Evolutionary conservation across 1,284 basidiomycete species (phyloP).

Genomic region (Irpex sp.): DNA sequence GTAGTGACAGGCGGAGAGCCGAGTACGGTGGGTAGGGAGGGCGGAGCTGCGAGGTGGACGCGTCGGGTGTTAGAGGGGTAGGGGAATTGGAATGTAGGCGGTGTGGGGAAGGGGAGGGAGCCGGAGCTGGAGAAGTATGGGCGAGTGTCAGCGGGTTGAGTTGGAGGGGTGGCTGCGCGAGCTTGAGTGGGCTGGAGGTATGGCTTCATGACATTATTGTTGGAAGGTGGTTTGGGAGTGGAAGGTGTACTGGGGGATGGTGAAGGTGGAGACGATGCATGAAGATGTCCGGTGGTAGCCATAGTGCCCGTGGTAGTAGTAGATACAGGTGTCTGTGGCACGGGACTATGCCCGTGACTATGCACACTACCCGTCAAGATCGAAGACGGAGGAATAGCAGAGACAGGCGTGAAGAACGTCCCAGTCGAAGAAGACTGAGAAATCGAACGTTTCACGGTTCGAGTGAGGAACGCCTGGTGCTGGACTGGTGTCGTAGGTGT

Average conservation of each 20-base stretch:
- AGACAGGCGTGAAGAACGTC: constrained; percentile 24
- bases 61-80: constrained; percentile 25
- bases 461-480: constrained; percentile 43
- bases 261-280: background rate
- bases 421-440: constrained; percentile 57
- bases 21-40: constrained; percentile 24
- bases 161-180: constrained; percentile 38
- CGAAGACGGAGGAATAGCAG: background rate
- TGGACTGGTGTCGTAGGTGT: background rate
- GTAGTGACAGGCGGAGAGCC: constrained; percentile 19
- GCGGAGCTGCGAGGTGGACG: constrained; percentile 26
- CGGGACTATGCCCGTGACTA: background rate
- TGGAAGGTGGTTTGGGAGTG: background rate
- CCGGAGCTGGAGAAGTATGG: constrained; percentile 50
- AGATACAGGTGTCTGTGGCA: background rate
- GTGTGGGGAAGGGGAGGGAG: background rate
- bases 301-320: background rate
- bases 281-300: background rate
- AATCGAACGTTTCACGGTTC: constrained; percentile 51
- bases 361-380: background rate
- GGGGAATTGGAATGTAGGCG: background rate
- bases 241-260: background rate
- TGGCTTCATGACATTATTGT: background rate
- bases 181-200: constrained; percentile 12
- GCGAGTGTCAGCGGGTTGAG: constrained; percentile 54